Conservation (phyloP, 192 early-diverging fungal genomes). For the Mortierella alpina region DNA sequence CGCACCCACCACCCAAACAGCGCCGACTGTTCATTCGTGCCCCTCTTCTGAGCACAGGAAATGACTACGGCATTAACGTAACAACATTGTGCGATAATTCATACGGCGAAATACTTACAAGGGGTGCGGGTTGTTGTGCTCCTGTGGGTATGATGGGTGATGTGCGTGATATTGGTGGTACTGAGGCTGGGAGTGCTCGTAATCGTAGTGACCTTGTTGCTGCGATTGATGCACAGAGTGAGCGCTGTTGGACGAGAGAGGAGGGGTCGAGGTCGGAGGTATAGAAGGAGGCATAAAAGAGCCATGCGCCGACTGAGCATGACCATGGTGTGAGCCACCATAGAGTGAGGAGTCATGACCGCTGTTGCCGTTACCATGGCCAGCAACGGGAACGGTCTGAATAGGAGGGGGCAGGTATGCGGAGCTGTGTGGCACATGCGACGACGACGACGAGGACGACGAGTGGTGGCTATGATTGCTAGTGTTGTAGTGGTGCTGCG, state of each 20-base stretch:
- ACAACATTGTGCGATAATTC: too few relatives aligned
- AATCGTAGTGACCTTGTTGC: conserved; percentile 23
- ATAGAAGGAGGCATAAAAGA: conserved; percentile 16
- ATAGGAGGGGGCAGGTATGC: conserved; percentile 29
- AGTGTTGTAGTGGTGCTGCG: conserved; percentile 16
- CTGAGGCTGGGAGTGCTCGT: conserved; percentile 27
- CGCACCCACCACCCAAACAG: conserved; percentile 11
- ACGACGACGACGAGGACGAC: conserved; percentile 18
- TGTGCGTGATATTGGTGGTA: conserved; percentile 25
- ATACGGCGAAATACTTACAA: conserved; percentile 26
- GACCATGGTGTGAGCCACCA: conserved; percentile 7
- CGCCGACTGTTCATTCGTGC: conserved; percentile 1
- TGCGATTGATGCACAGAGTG: conserved; percentile 8
- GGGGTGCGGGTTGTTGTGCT: conserved; percentile 33
- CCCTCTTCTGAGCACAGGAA: conserved; percentile 6
- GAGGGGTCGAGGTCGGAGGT: conserved; percentile 12
- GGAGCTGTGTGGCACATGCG: conserved; percentile 24
- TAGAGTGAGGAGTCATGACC: background rate
- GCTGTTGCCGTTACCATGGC: conserved; percentile 14
- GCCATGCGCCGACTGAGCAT: conserved; percentile 5
- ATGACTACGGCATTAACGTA: too few relatives aligned
- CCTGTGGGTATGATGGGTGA: conserved; percentile 29
- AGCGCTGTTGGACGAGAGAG: conserved; percentile 20
- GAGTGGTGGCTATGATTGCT: conserved; percentile 18
- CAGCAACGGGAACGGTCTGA: conserved; percentile 18